Base-by-base conservation (phyloP, 805 yeast genomes). In the Hanseniaspora thailandica region DNA sequence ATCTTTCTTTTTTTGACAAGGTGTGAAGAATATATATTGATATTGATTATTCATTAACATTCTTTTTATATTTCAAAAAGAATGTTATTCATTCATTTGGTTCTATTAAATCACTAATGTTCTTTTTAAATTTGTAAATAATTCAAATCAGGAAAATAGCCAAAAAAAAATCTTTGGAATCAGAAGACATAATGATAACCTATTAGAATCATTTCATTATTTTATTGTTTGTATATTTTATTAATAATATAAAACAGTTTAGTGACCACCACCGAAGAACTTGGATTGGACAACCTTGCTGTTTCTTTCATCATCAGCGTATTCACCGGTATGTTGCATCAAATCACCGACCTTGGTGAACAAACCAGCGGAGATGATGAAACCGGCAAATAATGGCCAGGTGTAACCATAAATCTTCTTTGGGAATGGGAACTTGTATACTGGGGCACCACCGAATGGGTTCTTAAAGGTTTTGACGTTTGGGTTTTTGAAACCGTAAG, bases 381-480 rank as follows among this genome's bases (percentile, higher is more conserved):
- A 50, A 50, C 54, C 54, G 17, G 54, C 54, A 19, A 50, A 43
- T 39, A 50, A 34, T 43, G 54, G 54, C 54, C 54, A 50, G 33
- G 47, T 50, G 33, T 46, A 40, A 26, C 44, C 47, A 13, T 43
- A 43, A 17, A 50, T 44, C 28, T 40, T 50, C 43, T 43, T 50
- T 50, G 54, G 54, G 54, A 50, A 50, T 26, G 54, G 54, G 47
- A 50, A 43, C 44, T 41, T 30, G 46, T 50, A 45, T 23, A 50
- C 12, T 50, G 54, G 54, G 40, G 45, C 45, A 43, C 54, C 54
- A 15, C 54, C 54, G 25, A 50, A 50, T 50, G 54, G 54, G 54
- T 50, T 50, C 44, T 43, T 50, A 44, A 34, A 50, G 34, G 54
- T 50, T 23, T 50, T 50, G 30, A 50, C 39, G 38, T 50, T 41